Conservation (phyloP, 177 flowering plant genomes). For the Tripterygium wilfordii region DNA sequence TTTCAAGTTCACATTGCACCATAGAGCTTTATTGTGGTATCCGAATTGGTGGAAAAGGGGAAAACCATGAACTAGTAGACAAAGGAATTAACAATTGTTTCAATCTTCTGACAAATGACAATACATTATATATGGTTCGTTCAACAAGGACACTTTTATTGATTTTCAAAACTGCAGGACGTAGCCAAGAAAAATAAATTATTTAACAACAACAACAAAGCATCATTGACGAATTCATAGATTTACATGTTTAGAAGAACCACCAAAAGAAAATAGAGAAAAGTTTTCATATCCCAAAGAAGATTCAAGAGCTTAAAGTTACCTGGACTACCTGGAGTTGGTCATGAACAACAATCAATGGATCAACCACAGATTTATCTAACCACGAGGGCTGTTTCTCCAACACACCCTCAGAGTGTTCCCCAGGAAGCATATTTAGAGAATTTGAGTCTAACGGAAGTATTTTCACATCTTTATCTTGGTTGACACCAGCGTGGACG, state of each 20-base stretch:
- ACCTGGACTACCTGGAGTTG: conserved; percentile 33
- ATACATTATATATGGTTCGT: too few relatives aligned
- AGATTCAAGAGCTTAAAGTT: not conserved
- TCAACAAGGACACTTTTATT: too few relatives aligned
- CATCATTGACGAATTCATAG: too few relatives aligned
- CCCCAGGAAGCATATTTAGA: conserved; percentile 14
- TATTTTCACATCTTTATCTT: conserved; percentile 22
- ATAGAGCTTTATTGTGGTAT: too few relatives aligned
- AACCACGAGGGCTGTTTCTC: conserved; percentile 14
- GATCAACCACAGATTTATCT: conserved; percentile 23
- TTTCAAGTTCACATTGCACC: too few relatives aligned
- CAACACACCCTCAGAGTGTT: conserved; percentile 5
- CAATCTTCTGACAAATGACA: too few relatives aligned
- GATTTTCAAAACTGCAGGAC: too few relatives aligned
- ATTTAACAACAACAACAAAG: not conserved
- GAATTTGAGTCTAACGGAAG: conserved; percentile 8
- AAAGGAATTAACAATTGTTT: too few relatives aligned
- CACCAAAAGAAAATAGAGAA: too few relatives aligned
- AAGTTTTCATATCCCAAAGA: not conserved
- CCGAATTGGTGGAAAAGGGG: too few relatives aligned
- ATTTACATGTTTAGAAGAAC: too few relatives aligned
- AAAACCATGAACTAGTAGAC: too few relatives aligned
- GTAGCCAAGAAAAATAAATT: not conserved
- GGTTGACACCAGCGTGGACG: conserved; percentile 8
- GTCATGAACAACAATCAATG: conserved; percentile 15